phyloP scores from a whole-genome alignment of 73 alveolate genomes.

The Tetrahymena elliotti region DNA sequence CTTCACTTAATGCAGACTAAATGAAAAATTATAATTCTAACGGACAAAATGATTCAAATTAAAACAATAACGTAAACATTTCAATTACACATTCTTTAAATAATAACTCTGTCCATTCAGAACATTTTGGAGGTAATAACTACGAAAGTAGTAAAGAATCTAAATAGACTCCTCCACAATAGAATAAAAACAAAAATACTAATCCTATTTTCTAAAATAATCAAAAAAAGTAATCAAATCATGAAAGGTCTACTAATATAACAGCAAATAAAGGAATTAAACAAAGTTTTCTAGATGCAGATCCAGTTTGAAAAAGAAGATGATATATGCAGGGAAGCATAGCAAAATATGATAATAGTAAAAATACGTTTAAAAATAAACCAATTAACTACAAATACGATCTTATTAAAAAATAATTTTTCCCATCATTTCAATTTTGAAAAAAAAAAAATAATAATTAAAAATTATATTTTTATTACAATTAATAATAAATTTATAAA shows the following conservation, averaged over 20 bases:
- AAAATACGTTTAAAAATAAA: not conserved
- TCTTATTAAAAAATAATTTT: too few relatives aligned
- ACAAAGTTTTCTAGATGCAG: not conserved
- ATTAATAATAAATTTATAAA: too few relatives aligned
- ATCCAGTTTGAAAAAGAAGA: not conserved
- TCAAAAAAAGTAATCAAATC: not conserved
- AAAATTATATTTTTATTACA: too few relatives aligned
- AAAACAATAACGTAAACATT: not conserved
- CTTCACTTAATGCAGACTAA: not conserved
- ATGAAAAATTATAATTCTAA: not conserved
- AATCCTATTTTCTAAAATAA: not conserved
- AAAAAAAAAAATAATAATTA: too few relatives aligned
- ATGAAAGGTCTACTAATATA: not conserved
- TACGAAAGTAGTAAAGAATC: not conserved
- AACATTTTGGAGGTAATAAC: not conserved
- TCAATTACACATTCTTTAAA: not conserved
- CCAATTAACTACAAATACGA: too few relatives aligned
- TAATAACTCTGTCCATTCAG: not conserved
- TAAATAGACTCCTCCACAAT: not conserved
- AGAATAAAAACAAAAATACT: not conserved
- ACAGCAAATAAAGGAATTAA: not conserved
- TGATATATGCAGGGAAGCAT: not conserved
- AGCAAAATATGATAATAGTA: too few relatives aligned
- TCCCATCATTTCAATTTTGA: too few relatives aligned
- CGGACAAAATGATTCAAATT: not conserved